These are phyloP conservation scores for Pseudogymnoascus sp. DNA, from an alignment of 2,329 filamentous ascomycete genomes.

Conservation along the genomic window DNA sequence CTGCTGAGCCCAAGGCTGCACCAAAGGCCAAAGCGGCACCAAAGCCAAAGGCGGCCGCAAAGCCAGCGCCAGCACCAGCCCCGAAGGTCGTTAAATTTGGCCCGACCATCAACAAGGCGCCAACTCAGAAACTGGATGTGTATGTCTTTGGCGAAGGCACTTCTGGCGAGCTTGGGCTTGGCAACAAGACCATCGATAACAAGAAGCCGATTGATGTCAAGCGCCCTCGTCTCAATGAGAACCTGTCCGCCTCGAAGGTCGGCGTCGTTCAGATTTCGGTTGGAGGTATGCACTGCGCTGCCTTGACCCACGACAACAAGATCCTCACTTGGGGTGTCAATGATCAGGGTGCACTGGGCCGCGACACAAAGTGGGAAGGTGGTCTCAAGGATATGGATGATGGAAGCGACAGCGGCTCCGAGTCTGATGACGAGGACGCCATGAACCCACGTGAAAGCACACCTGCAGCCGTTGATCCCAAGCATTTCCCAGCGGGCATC, in stretches of 20 bases:
- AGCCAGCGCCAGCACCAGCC: slow-evolving; percentile 18
- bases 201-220: slow-evolving; percentile 62
- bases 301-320: slow-evolving; percentile 69
- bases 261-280: slow-evolving; percentile 67
- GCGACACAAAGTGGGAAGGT: slow-evolving; percentile 62
- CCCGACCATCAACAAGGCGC: slow-evolving; percentile 53
- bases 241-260: slow-evolving; percentile 45
- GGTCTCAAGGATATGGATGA: slow-evolving; percentile 47
- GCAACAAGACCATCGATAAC: slow-evolving; percentile 51
- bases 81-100: slow-evolving; percentile 25
- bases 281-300: slow-evolving; percentile 75
- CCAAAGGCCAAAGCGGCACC: slow-evolving; percentile 10
- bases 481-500: slow-evolving; percentile 51
- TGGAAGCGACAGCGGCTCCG: slow-evolving; percentile 36
- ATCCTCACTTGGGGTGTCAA: slow-evolving; percentile 85
- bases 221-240: slow-evolving; percentile 60
- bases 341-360: slow-evolving; percentile 71
- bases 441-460: slow-evolving; percentile 67
- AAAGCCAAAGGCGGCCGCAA: slow-evolving; percentile 17
- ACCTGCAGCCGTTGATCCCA: slow-evolving; percentile 50
- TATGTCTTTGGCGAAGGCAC: slow-evolving; percentile 75
- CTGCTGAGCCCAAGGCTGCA: slow-evolving; percentile 7
- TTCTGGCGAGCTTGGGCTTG: slow-evolving; percentile 75
- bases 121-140: slow-evolving; percentile 57
- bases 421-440: slow-evolving; percentile 43